Evolutionary conservation across 345 rosid species (phyloP), one percentile per base, ranked within the genome.

Genomic region (Ceriops decandra): DNA sequence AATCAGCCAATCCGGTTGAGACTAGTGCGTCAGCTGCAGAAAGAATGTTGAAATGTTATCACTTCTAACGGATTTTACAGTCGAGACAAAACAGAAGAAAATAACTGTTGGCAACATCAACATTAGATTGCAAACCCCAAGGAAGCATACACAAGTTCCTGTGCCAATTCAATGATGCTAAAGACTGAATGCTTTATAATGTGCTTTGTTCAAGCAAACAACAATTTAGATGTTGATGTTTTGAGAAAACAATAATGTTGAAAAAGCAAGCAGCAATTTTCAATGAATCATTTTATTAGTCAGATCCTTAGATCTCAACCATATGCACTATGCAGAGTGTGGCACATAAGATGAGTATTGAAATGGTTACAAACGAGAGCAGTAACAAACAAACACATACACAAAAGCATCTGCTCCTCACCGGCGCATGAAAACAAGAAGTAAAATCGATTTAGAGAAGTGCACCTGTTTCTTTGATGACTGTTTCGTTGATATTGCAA

Each of bases 401-500:
- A 42, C 49, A 42, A 2, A 42, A 42, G 17, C 49, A 42, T 3
- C 46, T 38, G 46, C 46, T 1, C 46, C 15, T 10, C 15, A 10
- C 46, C 16, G 15, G 15, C 5, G 4, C 15, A 0, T 2, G 16
- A 10, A 38, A 38, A 2, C 46, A 10, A 38, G 46, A 38, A 10
- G 46, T 10, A 38, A 3, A 38, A 36, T 36, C 42, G 13, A 36
- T 36, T 5, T 52, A 58, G 11, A 49, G 67, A 33, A 66, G 47
- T 22, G 56, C 77, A 95, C 97, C 89, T 49, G 96, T 91, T 81
- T 95, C 93, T 88, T 83, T 90, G 73, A 95, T 91, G 64, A 95
- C 85, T 0, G 86, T 84, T 78, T 90, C 99, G 63, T 78, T 85
- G 80, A 93, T 87, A 75, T 85, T 77, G 76, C 99, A 93, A 67